Conservation (phyloP, 257 asterid genomes). For the Solanum boliviense region DNA sequence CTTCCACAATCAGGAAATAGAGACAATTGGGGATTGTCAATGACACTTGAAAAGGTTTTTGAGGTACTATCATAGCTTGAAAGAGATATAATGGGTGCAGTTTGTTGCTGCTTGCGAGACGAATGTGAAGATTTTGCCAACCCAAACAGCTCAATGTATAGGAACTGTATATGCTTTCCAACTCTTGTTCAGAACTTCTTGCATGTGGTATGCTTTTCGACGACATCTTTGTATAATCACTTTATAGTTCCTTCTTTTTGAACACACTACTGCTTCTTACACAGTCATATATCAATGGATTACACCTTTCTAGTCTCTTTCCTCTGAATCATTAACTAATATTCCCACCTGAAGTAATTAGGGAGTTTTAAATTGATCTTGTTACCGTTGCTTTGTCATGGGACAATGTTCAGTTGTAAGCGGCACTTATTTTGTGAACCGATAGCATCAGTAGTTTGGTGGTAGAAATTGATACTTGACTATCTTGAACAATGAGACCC, state of each 20-base stretch:
- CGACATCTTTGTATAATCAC: background rate
- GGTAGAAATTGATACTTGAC: background rate
- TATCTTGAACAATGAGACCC: background rate
- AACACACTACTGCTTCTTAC: background rate
- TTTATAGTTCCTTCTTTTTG: background rate
- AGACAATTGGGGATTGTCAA: background rate
- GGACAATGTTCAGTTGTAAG: background rate
- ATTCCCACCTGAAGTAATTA: background rate
- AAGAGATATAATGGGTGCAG: conserved; percentile 57
- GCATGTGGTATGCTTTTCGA: conserved; percentile 47
- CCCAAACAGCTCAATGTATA: conserved; percentile 49
- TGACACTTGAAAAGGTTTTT: background rate
- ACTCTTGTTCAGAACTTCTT: conserved; percentile 50
- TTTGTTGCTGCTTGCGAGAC: conserved; percentile 72
- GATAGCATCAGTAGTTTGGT: background rate
- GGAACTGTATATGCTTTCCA: conserved; percentile 60
- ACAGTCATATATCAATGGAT: background rate
- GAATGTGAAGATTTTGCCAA: conserved; percentile 60
- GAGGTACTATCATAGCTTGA: background rate
- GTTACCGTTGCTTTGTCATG: background rate
- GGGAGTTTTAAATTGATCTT: background rate
- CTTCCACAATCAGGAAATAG: background rate
- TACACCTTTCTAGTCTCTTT: background rate
- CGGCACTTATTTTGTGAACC: background rate
- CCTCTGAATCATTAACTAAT: background rate